Conservation (phyloP, 441 rosid genomes). For the Croton laevigatus region DNA sequence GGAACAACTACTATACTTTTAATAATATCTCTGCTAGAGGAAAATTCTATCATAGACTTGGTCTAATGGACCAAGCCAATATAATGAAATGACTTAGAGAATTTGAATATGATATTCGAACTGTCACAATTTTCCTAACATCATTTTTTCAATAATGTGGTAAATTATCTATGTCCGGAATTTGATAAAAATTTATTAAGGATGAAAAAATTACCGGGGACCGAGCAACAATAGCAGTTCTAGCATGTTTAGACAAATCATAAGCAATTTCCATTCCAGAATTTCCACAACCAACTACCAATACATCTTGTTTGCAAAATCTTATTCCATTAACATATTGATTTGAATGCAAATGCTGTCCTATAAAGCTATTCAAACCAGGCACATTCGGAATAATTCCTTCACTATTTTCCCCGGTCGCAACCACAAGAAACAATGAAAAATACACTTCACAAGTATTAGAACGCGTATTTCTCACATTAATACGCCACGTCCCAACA, state of each 20-base stretch:
- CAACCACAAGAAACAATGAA: constrained; percentile 42
- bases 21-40: no score
- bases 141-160: not conserved
- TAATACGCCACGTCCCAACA: constrained; percentile 27
- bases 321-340: constrained; percentile 37
- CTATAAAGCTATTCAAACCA: constrained; percentile 46
- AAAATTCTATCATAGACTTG: no score
- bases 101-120: no score
- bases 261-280: constrained; percentile 68
- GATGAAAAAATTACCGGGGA: constrained; percentile 33
- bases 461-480: constrained; percentile 13
- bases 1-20: no score
- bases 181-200: not conserved
- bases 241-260: constrained; percentile 39
- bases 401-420: constrained; percentile 47
- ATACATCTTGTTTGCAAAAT: constrained; percentile 33
- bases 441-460: constrained; percentile 27
- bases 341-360: constrained; percentile 40
- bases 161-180: not conserved
- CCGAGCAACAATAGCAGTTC: constrained; percentile 40
- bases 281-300: constrained; percentile 68
- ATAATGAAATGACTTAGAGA: not conserved
- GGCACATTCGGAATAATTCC: constrained; percentile 36
- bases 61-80: no score
- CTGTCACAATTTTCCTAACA: no score